Evolutionary conservation across 208 protist genomes (phyloP), one percentile per base, ranked within the genome.

Genomic region (Angomonas ambiguus): DNA sequence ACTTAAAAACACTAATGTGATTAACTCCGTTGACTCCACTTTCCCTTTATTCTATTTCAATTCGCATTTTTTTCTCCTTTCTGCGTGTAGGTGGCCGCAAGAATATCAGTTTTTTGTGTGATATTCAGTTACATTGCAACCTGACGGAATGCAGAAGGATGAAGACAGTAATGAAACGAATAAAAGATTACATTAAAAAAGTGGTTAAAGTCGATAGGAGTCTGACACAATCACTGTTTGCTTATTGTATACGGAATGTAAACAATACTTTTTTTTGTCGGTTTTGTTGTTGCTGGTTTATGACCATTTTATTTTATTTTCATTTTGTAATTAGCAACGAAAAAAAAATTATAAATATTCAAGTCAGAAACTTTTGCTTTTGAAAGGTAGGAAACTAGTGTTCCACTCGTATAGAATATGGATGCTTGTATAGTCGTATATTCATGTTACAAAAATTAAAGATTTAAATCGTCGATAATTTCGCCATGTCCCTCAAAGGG

Each of bases 401-500:
- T 41, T 41, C 35, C 35, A 13, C 13, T 13, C 35, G 13, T 41
- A 41, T 41, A 41, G 35, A n/a, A n/a, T n/a, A n/a, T n/a, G n/a
- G n/a, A n/a, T n/a, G n/a, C n/a, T n/a, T n/a, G n/a, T 41, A 41
- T 41, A 41, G 35, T 13, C 5, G 13, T 13, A 41, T 11, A 35
- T 42, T 67, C 16, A 30, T 42, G n/a, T n/a, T n/a, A 41, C 5
- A 41, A 41, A 13, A 41, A 41, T 41, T 41, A 33, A 31, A 56
- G 27, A 56, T 27, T 55, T 27, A 18, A 58, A 60, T 64, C 63
- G 55, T 73, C 74, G 1, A 77, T 68, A 11, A 86, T 82, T 6
- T 68, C 27, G 25, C 80, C 80, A 24, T 83, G 75, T 4, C 76
- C 76, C 30, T 82, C 80, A 63, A 86, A 86, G 4, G 80, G 80